Percentiles rank a stretch among this genome's conserved stretches.
Evolutionary conservation across 352 stramenopile genomes (phyloP).

Genomic region (Phytophthora hibernalis): DNA sequence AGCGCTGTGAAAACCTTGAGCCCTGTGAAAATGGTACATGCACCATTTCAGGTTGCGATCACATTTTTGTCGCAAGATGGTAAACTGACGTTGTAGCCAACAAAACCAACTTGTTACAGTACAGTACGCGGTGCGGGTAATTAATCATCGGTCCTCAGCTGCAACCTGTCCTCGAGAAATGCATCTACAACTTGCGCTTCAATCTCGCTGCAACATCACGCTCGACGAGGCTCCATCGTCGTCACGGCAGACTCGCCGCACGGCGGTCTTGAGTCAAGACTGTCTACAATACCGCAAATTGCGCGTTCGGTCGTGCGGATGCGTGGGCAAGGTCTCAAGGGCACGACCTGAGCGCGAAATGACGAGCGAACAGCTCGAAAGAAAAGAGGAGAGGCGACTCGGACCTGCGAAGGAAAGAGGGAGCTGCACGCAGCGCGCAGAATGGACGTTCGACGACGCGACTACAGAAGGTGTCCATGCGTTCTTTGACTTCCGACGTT

Average conservation of each 20-base stretch:
- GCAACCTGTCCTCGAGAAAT: background rate
- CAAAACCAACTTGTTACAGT: no score
- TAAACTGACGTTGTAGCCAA: conserved; percentile 14
- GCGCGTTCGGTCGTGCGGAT: conserved; percentile 8
- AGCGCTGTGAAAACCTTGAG: no score
- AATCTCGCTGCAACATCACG: background rate
- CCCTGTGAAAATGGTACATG: no score
- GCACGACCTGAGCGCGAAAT: background rate
- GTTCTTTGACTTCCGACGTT: conserved; percentile 33
- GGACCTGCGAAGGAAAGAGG: conserved; percentile 20
- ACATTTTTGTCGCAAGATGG: conserved; percentile 4
- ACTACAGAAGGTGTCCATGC: conserved; percentile 15
- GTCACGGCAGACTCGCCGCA: background rate
- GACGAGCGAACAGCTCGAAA: conserved; percentile 26
- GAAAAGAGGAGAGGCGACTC: conserved; percentile 23
- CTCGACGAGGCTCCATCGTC: background rate
- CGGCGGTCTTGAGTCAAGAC: background rate
- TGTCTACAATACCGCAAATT: background rate
- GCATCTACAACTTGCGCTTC: background rate
- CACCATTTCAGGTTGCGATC: no score
- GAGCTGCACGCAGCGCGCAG: conserved; percentile 16
- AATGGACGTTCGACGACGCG: conserved; percentile 21
- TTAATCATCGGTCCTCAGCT: background rate
- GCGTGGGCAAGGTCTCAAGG: conserved; percentile 10
- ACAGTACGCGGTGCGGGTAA: no score